Evolutionary conservation across 345 rosid species (phyloP), one percentile per base, ranked within the genome.

Genomic region (Raphanus raphanistrum): DNA sequence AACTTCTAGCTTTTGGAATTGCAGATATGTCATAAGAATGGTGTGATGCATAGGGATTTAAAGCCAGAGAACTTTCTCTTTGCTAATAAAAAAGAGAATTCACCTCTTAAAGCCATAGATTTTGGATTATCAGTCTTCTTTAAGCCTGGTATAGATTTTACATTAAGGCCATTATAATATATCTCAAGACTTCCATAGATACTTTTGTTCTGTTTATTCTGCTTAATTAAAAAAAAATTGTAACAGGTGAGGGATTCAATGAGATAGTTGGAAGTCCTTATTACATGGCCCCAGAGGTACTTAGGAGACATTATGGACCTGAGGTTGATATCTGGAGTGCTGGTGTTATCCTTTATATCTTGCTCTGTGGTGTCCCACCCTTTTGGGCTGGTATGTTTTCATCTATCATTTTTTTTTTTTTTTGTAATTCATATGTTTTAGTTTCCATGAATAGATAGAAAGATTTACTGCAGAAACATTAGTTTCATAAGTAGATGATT

Each of bases 181-280:
- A 12, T 72, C 21, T 72, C 63, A 55, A 65, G 58, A 1, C 2
- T n/a, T n/a, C n/a, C n/a, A n/a, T n/a, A n/a, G n/a, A n/a, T n/a
- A n/a, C n/a, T 4, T 21, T 48, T 48, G 12, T 72, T 48, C 2
- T 72, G 55, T n/a, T n/a, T n/a, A n/a, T n/a, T n/a, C n/a, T n/a
- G n/a, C n/a, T n/a, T n/a, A n/a, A n/a, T n/a, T n/a, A n/a, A n/a
- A n/a, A n/a, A n/a, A n/a, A n/a, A n/a, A n/a, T n/a, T n/a, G 68
- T 41, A 50, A 50, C 80, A 92, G 98, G 92, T 43, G 89, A 92
- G 84, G 80, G 71, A 65, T 90, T 92, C 62, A 86, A 86, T 21
- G 98, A 92, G 86, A 92, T 92, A 65, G 98, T 92, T 59, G 98
- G 98, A 74, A 92, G 98, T 77, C 98, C 98, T 72, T 92, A 92